A percentile compares a stretch with the other conserved stretches of the same genome.
Evolutionary conservation across 768 basidiomycete genomes (phyloP).

Genomic region (Termitomyces sp.): DNA sequence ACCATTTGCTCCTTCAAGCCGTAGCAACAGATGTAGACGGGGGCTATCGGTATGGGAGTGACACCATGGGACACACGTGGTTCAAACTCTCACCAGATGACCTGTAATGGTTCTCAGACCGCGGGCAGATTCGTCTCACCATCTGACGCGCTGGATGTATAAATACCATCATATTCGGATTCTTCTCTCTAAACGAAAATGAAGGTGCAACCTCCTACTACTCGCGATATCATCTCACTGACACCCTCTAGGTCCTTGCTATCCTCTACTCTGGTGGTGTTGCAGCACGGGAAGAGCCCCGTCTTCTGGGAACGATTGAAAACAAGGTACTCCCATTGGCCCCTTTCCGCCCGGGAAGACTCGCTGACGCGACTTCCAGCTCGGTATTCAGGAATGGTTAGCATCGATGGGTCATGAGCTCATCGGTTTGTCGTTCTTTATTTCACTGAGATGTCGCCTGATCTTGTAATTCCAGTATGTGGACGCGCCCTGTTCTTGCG

Average conservation of each 20-base stretch:
- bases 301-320: slow-evolving; percentile 77
- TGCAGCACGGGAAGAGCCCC: slow-evolving; percentile 65
- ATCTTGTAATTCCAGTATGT: slow-evolving; percentile 6
- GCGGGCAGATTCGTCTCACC: background rate
- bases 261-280: slow-evolving; percentile 69
- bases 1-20: slow-evolving; percentile 1
- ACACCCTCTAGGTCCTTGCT: slow-evolving; percentile 53
- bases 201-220: slow-evolving; percentile 32
- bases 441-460: background rate
- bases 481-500: background rate
- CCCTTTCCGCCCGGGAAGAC: background rate
- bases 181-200: slow-evolving; percentile 22
- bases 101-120: background rate
- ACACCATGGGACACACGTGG: slow-evolving; percentile 13
- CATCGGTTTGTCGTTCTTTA: slow-evolving; percentile 44
- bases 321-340: slow-evolving; percentile 50
- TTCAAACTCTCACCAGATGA: slow-evolving; percentile 6
- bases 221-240: background rate
- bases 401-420: slow-evolving; percentile 71
- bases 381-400: slow-evolving; percentile 71
- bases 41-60: slow-evolving; percentile 4
- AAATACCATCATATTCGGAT: background rate
- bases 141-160: slow-evolving; percentile 9
- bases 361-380: slow-evolving; percentile 33
- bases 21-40: slow-evolving; percentile 3